These are phyloP conservation scores for Porphyrellus cyaneotinctus DNA, from an alignment of 768 basidiomycete species.

Conservation along the genomic window DNA sequence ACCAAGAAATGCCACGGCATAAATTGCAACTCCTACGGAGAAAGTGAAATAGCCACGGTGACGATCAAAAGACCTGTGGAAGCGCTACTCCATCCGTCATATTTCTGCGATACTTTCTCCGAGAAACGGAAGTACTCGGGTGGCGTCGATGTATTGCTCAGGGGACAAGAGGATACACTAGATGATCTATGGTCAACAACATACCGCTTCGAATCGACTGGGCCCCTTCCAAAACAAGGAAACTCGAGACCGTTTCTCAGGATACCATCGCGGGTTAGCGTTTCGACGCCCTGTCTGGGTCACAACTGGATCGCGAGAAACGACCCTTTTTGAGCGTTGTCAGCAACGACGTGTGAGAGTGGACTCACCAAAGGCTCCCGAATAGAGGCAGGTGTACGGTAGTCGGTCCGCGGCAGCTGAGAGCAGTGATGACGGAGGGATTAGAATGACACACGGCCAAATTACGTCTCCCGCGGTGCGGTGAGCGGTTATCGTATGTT, in stretches of 20 bases:
- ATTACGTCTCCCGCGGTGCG: constrained; percentile 17
- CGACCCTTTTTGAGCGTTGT: constrained; percentile 19
- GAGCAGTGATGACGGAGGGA: neutral
- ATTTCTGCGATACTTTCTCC: neutral
- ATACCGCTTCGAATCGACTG: neutral
- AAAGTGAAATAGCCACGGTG: no score
- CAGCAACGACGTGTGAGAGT: neutral
- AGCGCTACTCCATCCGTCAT: neutral
- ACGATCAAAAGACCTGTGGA: no score
- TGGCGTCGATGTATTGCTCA: constrained; percentile 50
- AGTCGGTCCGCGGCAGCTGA: constrained; percentile 7
- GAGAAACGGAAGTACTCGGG: constrained; percentile 23
- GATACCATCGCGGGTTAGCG: constrained; percentile 12
- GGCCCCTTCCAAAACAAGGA: constrained; percentile 45
- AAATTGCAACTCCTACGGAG: no score
- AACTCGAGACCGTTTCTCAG: constrained; percentile 45
- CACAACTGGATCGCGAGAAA: constrained; percentile 35
- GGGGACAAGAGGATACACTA: constrained; percentile 61
- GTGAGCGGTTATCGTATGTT: neutral
- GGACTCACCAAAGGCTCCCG: no score
- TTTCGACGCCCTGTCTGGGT: constrained; percentile 35
- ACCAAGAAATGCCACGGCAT: no score
- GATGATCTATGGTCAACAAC: neutral
- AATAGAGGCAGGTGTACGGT: constrained; percentile 19
- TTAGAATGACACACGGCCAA: constrained; percentile 5